Conservation (phyloP, 2,329 filamentous ascomycete genomes). For the Volutella citrinella region DNA sequence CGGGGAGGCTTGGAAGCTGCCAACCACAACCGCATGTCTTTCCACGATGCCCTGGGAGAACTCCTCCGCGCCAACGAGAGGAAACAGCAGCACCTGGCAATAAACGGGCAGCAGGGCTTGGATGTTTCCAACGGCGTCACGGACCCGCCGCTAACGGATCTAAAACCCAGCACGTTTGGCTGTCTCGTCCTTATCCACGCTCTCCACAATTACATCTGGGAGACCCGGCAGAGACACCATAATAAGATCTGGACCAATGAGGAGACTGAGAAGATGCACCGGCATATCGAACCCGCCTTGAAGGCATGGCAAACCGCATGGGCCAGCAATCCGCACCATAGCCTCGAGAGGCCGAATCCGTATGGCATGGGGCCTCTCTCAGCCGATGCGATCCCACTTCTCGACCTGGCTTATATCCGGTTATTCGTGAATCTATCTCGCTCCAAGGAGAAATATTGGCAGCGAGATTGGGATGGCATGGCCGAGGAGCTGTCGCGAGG, state of each 20-base stretch:
- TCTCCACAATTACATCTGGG: conserved; percentile 97
- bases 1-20: conserved; percentile 70
- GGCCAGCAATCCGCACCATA: conserved; percentile 82
- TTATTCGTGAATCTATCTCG: conserved; percentile 91
- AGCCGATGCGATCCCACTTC: conserved; percentile 83
- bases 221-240: conserved; percentile 86
- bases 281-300: conserved; percentile 88
- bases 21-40: conserved; percentile 69
- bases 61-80: conserved; percentile 74
- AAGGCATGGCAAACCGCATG: conserved; percentile 94
- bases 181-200: conserved; percentile 91
- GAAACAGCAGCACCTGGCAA: conserved; percentile 52
- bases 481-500: conserved; percentile 80
- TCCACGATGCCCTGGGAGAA: conserved; percentile 77
- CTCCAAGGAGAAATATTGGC: conserved; percentile 92
- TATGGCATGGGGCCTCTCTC: conserved; percentile 79
- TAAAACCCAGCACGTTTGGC: conserved; percentile 86
- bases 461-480: conserved; percentile 89
- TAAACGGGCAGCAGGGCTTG: conserved; percentile 12
- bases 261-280: conserved; percentile 94
- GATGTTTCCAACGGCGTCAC: conserved; percentile 14
- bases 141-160: conserved; percentile 56
- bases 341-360: conserved; percentile 78
- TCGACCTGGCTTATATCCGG: conserved; percentile 89
- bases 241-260: conserved; percentile 86